Conservation (phyloP, 257 asterid species). For the Petunia axillaris region DNA sequence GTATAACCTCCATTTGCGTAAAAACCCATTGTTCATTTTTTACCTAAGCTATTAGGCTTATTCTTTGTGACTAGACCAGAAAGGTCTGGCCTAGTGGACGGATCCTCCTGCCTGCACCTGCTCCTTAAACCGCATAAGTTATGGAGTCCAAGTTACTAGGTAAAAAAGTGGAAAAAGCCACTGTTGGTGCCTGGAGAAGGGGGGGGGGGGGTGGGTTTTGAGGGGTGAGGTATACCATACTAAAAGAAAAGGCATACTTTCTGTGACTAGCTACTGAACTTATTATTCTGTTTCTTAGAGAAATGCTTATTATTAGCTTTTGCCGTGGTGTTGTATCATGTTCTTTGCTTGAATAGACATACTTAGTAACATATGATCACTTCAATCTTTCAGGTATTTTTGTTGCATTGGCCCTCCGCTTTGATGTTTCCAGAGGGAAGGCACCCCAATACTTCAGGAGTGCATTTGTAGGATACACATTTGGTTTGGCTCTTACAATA, state of each 20-base stretch:
- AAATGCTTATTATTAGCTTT: neutral
- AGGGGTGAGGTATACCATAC: conserved; percentile 4
- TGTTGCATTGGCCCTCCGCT: conserved; percentile 93
- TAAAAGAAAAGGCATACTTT: neutral
- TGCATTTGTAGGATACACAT: conserved; percentile 80
- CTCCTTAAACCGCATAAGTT: neutral
- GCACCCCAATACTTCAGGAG: conserved; percentile 79
- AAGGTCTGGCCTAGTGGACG: neutral
- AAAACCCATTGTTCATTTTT: neutral
- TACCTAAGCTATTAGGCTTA: neutral
- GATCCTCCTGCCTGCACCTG: neutral
- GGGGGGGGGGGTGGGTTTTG: neutral
- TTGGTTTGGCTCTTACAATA: conserved; percentile 75
- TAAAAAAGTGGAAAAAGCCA: neutral
- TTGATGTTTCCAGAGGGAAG: conserved; percentile 91
- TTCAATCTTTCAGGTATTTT: conserved; percentile 72
- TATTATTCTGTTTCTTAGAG: neutral
- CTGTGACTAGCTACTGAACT: neutral
- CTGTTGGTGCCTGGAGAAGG: neutral
- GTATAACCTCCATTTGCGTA: conserved; percentile 41
- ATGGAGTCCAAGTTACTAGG: neutral
- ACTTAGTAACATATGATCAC: conserved; percentile 5
- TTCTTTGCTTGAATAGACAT: neutral
- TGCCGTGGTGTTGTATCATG: neutral
- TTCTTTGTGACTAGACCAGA: neutral